phyloP scores from a whole-genome alignment of 2,329 filamentous ascomycete species.

The Thielaviopsis ethacetica region DNA sequence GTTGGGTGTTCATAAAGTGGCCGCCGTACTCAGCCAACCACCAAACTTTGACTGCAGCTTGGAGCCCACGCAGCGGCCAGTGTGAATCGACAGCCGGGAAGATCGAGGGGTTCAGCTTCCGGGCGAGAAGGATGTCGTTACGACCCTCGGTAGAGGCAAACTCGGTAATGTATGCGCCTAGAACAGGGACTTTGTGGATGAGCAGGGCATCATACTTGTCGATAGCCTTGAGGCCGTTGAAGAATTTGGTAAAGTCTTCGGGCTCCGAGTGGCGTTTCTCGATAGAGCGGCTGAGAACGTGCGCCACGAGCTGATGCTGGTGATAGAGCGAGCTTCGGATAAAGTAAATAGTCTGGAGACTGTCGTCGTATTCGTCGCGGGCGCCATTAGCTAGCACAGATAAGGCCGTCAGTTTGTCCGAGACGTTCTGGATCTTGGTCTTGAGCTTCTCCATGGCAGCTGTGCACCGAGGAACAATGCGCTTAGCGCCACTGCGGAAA shows the following conservation, averaged over 20 bases:
- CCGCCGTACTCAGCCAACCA: slow-evolving; percentile 92
- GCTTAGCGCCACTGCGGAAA: slow-evolving; percentile 33
- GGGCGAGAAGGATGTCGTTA: slow-evolving; percentile 49
- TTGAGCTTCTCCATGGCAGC: slow-evolving; percentile 61
- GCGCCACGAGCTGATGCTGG: slow-evolving; percentile 76
- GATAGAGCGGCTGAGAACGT: slow-evolving; percentile 65
- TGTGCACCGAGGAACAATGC: slow-evolving; percentile 60
- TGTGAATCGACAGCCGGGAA: slow-evolving; percentile 48
- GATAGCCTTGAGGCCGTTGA: slow-evolving; percentile 49
- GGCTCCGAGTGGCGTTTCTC: slow-evolving; percentile 55
- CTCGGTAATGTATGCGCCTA: slow-evolving; percentile 59
- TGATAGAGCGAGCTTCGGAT: slow-evolving; percentile 65
- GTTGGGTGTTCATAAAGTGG: slow-evolving; percentile 62
- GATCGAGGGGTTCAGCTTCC: slow-evolving; percentile 52
- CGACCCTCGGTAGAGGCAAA: slow-evolving; percentile 65
- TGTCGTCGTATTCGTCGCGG: slow-evolving; percentile 35
- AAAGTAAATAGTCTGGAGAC: slow-evolving; percentile 63
- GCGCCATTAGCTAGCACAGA: slow-evolving; percentile 54
- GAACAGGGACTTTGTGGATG: slow-evolving; percentile 68
- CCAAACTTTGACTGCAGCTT: slow-evolving; percentile 63
- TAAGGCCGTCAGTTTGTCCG: slow-evolving; percentile 60
- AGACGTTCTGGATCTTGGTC: slow-evolving; percentile 56
- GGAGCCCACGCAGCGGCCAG: slow-evolving; percentile 60
- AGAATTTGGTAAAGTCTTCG: slow-evolving; percentile 57
- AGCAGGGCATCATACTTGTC: slow-evolving; percentile 60